Conservation (phyloP, 805 yeast species). For the Dipodascus albidus region DNA sequence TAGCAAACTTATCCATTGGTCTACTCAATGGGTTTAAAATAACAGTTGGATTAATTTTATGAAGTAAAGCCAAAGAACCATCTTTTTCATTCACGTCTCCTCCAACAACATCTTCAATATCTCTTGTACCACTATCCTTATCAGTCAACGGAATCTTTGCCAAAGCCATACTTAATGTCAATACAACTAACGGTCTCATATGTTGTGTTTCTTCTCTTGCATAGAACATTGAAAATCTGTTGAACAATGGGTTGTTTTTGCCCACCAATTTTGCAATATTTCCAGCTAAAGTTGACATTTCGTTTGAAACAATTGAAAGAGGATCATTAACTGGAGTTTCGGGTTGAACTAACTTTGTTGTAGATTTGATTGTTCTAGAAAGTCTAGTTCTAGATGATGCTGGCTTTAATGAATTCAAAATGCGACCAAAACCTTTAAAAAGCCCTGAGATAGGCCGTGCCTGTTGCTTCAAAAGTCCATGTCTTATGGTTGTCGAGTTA, state of each 20-base stretch:
- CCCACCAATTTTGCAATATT: constrained; percentile 83
- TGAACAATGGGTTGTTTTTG: constrained; percentile 73
- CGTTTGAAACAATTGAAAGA: constrained; percentile 79
- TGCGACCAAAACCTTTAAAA: background rate
- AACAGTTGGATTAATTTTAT: constrained; percentile 34
- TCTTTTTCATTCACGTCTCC: constrained; percentile 33
- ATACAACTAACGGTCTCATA: constrained; percentile 81
- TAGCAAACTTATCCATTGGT: constrained; percentile 28
- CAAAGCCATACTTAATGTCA: constrained; percentile 72
- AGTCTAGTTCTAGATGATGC: background rate
- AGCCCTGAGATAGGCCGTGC: constrained; percentile 22
- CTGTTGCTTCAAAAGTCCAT: background rate
- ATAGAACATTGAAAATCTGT: constrained; percentile 87
- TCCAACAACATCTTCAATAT: constrained; percentile 19
- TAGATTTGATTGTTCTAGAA: background rate
- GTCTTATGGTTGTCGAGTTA: background rate
- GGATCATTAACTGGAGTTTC: constrained; percentile 44
- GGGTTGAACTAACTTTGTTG: background rate
- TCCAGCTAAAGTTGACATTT: constrained; percentile 80
- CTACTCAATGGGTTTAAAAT: constrained; percentile 73
- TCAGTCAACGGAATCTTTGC: constrained; percentile 55
- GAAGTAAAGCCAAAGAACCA: constrained; percentile 71
- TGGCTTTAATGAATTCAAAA: background rate
- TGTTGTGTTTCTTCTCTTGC: constrained; percentile 95
- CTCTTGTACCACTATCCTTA: constrained; percentile 55